Evolutionary conservation across 2,329 filamentous ascomycete species (phyloP).

Genomic region (Eutypella sp.): DNA sequence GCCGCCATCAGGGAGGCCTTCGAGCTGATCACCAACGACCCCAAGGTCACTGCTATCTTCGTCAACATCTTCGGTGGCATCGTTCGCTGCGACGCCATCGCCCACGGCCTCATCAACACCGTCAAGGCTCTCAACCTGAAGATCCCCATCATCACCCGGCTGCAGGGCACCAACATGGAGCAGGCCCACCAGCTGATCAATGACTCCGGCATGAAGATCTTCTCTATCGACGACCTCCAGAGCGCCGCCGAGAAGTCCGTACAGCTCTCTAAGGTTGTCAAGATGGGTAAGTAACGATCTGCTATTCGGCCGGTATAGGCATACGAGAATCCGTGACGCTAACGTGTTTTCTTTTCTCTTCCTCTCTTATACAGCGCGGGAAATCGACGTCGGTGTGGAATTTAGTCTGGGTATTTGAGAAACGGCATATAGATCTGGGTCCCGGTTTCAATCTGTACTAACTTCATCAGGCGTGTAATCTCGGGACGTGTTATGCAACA

Average conservation of each 20-base stretch:
- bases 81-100: conserved; percentile 95
- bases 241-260: conserved; percentile 96
- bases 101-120: conserved; percentile 90
- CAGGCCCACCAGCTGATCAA: conserved; percentile 88
- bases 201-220: conserved; percentile 98
- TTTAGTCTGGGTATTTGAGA: conserved; percentile 88
- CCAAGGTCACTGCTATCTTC: conserved; percentile 97
- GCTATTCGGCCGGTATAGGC: background rate
- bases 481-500: conserved; percentile 3
- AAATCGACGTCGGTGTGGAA: conserved; percentile 95
- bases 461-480: conserved; percentile 25
- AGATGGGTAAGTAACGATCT: conserved; percentile 68
- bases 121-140: conserved; percentile 92
- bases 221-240: conserved; percentile 98
- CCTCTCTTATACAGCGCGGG: conserved; percentile 64
- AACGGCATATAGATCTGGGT: conserved; percentile 14
- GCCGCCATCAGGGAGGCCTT: conserved; percentile 97
- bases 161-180: conserved; percentile 99
- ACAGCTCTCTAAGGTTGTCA: conserved; percentile 98
- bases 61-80: conserved; percentile 99
- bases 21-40: conserved; percentile 96
- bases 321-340: conserved; percentile 16
- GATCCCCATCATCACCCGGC: conserved; percentile 92
- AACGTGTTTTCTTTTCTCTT: conserved; percentile 19
- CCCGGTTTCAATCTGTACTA: conserved; percentile 25